Evolutionary conservation across 352 stramenopile species (phyloP).

Genomic region (Thraustochytrium sp.): DNA sequence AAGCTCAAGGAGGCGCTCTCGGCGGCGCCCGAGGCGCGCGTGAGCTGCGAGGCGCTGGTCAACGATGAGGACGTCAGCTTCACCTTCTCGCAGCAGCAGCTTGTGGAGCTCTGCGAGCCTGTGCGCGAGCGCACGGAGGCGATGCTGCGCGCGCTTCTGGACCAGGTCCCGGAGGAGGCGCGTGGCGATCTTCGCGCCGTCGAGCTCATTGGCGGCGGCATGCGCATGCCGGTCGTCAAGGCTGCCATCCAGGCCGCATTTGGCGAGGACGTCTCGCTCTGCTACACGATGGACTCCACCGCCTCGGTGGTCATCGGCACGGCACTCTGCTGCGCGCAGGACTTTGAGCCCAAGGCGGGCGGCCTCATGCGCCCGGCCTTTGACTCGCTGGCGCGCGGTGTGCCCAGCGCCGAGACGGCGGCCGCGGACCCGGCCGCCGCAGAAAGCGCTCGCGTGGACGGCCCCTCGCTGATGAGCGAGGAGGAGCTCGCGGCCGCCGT

Average conservation of each 20-base stretch:
- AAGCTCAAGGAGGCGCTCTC: constrained; percentile 41
- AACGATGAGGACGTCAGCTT: constrained; percentile 43
- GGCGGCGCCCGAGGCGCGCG: not conserved
- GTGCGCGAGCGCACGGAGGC: not conserved
- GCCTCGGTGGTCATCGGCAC: constrained; percentile 70
- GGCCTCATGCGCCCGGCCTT: constrained; percentile 5
- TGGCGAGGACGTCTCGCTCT: constrained; percentile 52
- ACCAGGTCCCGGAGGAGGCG: not conserved
- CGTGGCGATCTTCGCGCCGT: not conserved
- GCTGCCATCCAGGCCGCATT: constrained; percentile 16
- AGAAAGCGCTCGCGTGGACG: not conserved
- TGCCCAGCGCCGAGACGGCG: constrained; percentile 47
- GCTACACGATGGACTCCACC: constrained; percentile 77
- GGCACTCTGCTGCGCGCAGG: constrained; percentile 55
- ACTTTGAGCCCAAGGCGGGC: constrained; percentile 42
- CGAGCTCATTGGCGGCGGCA: constrained; percentile 36
- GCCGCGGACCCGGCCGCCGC: not conserved
- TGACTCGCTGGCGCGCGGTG: constrained; percentile 49
- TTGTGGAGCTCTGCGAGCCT: constrained; percentile 3
- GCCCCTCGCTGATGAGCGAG: not conserved
- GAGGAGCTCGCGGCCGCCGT: constrained; percentile 32
- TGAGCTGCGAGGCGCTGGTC: constrained; percentile 16
- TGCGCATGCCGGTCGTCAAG: constrained; percentile 31
- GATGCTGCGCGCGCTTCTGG: not conserved
- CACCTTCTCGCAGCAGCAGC: not conserved